These are phyloP conservation scores for Aspergillus piperis DNA, from an alignment of 2,329 filamentous ascomycete species.

Conservation along the genomic window DNA sequence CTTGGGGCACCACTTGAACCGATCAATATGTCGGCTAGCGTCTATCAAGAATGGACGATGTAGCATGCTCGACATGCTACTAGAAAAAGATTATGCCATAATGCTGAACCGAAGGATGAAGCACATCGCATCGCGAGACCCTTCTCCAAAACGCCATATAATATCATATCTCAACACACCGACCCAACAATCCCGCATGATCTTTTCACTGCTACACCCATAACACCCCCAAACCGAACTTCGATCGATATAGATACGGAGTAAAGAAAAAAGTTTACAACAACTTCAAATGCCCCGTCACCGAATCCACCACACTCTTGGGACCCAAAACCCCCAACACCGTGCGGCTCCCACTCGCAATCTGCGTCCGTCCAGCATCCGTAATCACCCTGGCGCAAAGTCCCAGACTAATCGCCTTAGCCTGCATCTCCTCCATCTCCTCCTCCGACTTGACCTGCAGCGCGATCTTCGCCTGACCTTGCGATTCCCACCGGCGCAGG, in stretches of 20 bases:
- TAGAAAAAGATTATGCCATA: not conserved
- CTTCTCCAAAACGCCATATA: no score
- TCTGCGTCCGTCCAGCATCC: slow-evolving; percentile 96
- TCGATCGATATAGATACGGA: no score
- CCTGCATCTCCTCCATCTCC: slow-evolving; percentile 72
- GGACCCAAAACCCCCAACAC: slow-evolving; percentile 84
- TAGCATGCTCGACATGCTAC: no score
- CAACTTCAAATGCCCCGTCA: slow-evolving; percentile 83
- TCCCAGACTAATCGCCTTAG: slow-evolving; percentile 77
- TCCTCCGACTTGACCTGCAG: slow-evolving; percentile 86
- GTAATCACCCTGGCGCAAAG: slow-evolving; percentile 86
- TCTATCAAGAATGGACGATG: no score
- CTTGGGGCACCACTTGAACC: no score
- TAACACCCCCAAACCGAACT: no score
- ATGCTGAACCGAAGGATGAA: not conserved
- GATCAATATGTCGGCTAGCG: no score
- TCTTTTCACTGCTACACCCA: no score
- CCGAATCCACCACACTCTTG: slow-evolving; percentile 79
- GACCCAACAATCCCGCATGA: not conserved
- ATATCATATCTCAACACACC: not conserved
- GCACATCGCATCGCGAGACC: not conserved
- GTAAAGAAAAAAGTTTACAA: slow-evolving; percentile 50
- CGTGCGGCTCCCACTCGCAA: slow-evolving; percentile 87
- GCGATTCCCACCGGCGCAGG: slow-evolving; percentile 79
- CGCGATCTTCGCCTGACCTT: slow-evolving; percentile 91